Percentiles rank a stretch among this genome's conserved stretches.
phyloP scores from a whole-genome alignment of 1,284 basidiomycete species.

The Apiotrichum gamsii region DNA sequence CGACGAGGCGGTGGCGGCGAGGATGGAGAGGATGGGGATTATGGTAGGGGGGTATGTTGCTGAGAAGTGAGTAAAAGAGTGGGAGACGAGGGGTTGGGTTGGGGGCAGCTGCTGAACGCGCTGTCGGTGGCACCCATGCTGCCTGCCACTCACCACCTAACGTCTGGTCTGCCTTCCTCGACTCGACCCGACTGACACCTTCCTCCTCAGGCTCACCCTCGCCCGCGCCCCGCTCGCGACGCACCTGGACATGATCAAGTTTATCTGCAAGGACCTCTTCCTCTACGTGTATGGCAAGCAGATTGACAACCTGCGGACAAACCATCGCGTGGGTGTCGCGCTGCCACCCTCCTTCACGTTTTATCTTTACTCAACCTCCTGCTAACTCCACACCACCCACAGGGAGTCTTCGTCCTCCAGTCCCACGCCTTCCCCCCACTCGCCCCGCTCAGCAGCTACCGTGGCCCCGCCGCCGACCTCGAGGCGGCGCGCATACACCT shows the following conservation, averaged over 20 bases:
- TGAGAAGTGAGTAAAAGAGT: constrained; percentile 58
- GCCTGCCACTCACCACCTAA: too few relatives aligned
- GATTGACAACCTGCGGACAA: constrained; percentile 89
- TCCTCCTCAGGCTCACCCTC: constrained; percentile 61
- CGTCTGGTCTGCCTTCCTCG: too few relatives aligned
- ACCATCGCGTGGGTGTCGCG: constrained; percentile 63
- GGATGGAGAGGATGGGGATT: constrained; percentile 74
- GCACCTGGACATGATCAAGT: constrained; percentile 86
- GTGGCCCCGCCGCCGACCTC: constrained; percentile 67
- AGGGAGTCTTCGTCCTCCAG: constrained; percentile 92
- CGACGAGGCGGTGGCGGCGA: constrained; percentile 60
- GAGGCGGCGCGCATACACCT: constrained; percentile 68
- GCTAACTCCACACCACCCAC: neutral
- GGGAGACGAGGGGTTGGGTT: neutral
- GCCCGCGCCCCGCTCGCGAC: constrained; percentile 69
- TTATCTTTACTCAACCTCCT: neutral
- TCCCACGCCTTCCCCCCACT: constrained; percentile 85
- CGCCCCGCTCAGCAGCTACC: constrained; percentile 60
- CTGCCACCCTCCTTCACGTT: neutral
- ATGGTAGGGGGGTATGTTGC: constrained; percentile 81
- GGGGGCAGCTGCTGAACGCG: too few relatives aligned
- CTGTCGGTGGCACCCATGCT: too few relatives aligned
- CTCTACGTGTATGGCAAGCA: constrained; percentile 58
- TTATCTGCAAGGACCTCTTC: constrained; percentile 86
- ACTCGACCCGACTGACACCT: constrained; percentile 11